A percentile compares a stretch with the other conserved stretches of the same genome.
phyloP scores from a whole-genome alignment of 2,329 filamentous ascomycete species.

The Xylogone sp. region DNA sequence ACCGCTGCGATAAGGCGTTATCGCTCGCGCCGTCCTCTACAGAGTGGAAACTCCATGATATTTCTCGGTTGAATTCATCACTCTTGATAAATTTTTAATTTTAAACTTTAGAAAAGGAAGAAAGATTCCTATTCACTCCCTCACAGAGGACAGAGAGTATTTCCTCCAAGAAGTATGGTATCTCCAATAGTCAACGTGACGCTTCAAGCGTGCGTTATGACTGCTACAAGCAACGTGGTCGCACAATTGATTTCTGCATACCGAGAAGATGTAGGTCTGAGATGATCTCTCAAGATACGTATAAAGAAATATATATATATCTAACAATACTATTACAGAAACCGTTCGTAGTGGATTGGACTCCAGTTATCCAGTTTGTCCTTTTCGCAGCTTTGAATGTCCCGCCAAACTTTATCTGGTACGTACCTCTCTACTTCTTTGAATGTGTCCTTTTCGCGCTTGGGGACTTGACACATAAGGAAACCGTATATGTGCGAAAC shows the following conservation, averaged over 20 bases:
- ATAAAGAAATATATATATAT: neutral
- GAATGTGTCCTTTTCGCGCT: too few relatives aligned
- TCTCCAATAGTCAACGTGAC: constrained; percentile 57
- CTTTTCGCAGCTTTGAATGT: constrained; percentile 69
- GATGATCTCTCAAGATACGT: neutral
- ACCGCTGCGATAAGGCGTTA: too few relatives aligned
- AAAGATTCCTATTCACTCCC: too few relatives aligned
- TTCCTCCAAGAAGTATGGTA: constrained; percentile 13
- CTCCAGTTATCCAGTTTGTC: constrained; percentile 72
- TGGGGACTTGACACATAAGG: too few relatives aligned
- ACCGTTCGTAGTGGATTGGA: constrained; percentile 58
- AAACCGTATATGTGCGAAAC: too few relatives aligned
- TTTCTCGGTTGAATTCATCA: too few relatives aligned
- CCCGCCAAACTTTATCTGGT: constrained; percentile 84
- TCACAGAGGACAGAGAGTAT: too few relatives aligned
- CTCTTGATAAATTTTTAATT: too few relatives aligned
- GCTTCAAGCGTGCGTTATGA: constrained; percentile 62
- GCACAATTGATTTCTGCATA: constrained; percentile 68
- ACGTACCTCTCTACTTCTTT: constrained; percentile 19
- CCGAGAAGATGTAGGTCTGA: constrained; percentile 47
- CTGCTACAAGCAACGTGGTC: constrained; percentile 66
- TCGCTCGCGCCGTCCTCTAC: too few relatives aligned
- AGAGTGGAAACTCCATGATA: too few relatives aligned
- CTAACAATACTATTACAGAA: constrained; percentile 36
- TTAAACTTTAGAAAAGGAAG: too few relatives aligned